These are phyloP conservation scores for Prasinococcaceae sp. DNA, from an alignment of 139 green algal species.

Conservation along the genomic window DNA sequence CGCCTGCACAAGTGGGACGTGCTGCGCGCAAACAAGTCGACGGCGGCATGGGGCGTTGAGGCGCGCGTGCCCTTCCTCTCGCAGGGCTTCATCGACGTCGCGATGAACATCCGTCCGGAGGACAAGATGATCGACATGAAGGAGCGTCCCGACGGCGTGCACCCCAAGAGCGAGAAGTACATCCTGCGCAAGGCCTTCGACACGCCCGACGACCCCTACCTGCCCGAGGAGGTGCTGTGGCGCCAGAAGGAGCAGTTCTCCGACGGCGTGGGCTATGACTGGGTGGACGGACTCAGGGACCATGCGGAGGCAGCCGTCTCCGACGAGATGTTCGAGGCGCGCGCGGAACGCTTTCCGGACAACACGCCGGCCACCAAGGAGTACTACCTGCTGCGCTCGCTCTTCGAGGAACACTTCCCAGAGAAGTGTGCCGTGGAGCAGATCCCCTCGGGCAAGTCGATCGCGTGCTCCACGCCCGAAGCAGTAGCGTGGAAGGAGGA, in stretches of 20 bases:
- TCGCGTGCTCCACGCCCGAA: constrained; percentile 27
- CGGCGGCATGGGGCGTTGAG: constrained; percentile 86
- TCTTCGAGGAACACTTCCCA: constrained; percentile 82
- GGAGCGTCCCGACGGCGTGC: constrained; percentile 43
- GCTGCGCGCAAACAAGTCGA: constrained; percentile 90
- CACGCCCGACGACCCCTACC: constrained; percentile 61
- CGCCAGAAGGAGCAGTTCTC: constrained; percentile 99
- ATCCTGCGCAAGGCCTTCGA: constrained; percentile 95
- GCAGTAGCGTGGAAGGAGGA: constrained; percentile 20
- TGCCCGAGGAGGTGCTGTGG: constrained; percentile 64
- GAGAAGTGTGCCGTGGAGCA: constrained; percentile 15
- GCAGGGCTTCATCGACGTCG: constrained; percentile 68
- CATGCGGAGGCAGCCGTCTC: constrained; percentile 40
- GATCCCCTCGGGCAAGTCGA: constrained; percentile 14
- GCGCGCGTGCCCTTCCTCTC: constrained; percentile 93
- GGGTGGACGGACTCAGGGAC: constrained; percentile 68
- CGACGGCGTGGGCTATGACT: constrained; percentile 81
- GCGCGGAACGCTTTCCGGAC: constrained; percentile 52
- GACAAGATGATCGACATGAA: constrained; percentile 78
- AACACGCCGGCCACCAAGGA: constrained; percentile 77
- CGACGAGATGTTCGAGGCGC: constrained; percentile 42
- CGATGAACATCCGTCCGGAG: constrained; percentile 75
- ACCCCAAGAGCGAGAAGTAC: constrained; percentile 94
- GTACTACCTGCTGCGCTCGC: constrained; percentile 75
- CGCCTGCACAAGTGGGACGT: constrained; percentile 85